Percentiles rank a stretch among this genome's conserved stretches.
phyloP scores from a whole-genome alignment of 495 filamentous ascomycete species.

The Hypomontagnella monticulosa region DNA sequence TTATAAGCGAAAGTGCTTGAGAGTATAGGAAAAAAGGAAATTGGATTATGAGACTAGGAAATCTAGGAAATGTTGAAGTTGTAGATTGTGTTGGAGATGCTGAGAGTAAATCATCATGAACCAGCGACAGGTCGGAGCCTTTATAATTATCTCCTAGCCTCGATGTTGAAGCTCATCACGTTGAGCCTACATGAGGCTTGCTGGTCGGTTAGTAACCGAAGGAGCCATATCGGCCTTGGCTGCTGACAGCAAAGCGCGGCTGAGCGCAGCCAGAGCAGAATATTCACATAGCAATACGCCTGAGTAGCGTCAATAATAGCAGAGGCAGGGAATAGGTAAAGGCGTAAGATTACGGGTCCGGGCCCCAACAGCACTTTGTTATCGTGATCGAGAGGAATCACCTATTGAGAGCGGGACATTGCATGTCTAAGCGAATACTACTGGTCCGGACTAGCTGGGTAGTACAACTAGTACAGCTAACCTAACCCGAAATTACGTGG shows the following conservation, averaged over 20 bases:
- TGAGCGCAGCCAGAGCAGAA: conserved; percentile 13
- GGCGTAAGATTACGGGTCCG: neutral
- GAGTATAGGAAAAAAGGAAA: neutral
- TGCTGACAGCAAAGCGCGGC: conserved; percentile 31
- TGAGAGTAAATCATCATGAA: conserved; percentile 11
- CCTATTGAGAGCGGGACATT: neutral
- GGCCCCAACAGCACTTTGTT: too few species aligned
- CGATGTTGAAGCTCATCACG: conserved; percentile 2
- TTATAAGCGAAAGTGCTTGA: conserved; percentile 1
- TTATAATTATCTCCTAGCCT: conserved; percentile 27
- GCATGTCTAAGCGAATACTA: conserved; percentile 4
- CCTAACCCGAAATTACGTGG: conserved; percentile 21
- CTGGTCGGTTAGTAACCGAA: conserved; percentile 4
- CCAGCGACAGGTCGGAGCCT: neutral
- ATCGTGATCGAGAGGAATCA: neutral
- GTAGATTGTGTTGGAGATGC: conserved; percentile 18
- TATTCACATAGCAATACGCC: neutral
- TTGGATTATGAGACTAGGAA: neutral
- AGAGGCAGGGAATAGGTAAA: conserved; percentile 3
- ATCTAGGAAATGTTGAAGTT: conserved; percentile 14
- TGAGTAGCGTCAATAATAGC: conserved; percentile 1
- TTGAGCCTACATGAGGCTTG: neutral
- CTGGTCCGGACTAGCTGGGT: too few species aligned
- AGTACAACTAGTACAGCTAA: neutral
- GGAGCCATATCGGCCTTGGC: conserved; percentile 16